phyloP scores from a whole-genome alignment of 768 basidiomycete genomes.

The Suillus sp. region DNA sequence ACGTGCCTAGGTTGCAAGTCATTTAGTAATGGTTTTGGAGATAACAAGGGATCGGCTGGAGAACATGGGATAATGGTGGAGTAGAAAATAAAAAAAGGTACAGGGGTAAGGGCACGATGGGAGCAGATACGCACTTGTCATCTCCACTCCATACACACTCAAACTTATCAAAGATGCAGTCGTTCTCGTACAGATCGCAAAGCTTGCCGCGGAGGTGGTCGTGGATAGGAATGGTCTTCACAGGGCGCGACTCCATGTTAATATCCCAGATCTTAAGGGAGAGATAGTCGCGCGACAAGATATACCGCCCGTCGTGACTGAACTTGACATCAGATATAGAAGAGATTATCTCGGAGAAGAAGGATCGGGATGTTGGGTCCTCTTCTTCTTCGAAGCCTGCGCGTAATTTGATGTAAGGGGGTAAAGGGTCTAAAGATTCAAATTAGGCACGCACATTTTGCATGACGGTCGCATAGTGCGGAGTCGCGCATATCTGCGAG shows the following conservation, averaged over 20 bases:
- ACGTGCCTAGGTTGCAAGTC: constrained; percentile 65
- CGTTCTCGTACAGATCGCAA: constrained; percentile 98
- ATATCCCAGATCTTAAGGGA: constrained; percentile 99
- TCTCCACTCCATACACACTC: constrained; percentile 98
- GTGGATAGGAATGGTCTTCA: constrained; percentile 98
- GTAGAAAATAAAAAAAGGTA: constrained; percentile 17
- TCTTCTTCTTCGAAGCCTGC: constrained; percentile 99
- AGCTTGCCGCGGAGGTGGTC: constrained; percentile 97
- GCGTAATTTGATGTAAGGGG: constrained; percentile 16
- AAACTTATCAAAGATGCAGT: constrained; percentile 99
- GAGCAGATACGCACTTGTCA: constrained; percentile 72
- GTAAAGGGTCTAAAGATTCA: constrained; percentile 14
- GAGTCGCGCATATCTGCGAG: constrained; percentile 99
- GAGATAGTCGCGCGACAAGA: constrained; percentile 94
- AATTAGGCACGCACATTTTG: constrained; percentile 73
- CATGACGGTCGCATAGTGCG: constrained; percentile 92
- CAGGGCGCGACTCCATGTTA: constrained; percentile 95
- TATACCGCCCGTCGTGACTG: constrained; percentile 95
- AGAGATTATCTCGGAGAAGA: constrained; percentile 99
- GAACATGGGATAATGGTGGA: neutral
- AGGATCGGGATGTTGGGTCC: constrained; percentile 94
- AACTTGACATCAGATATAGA: constrained; percentile 99
- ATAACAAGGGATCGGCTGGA: constrained; percentile 19
- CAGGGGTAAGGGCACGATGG: neutral
- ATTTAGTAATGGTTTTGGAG: constrained; percentile 21